Conservation (phyloP, 2,329 filamentous ascomycete species). For the Ophiostoma piceae region DNA sequence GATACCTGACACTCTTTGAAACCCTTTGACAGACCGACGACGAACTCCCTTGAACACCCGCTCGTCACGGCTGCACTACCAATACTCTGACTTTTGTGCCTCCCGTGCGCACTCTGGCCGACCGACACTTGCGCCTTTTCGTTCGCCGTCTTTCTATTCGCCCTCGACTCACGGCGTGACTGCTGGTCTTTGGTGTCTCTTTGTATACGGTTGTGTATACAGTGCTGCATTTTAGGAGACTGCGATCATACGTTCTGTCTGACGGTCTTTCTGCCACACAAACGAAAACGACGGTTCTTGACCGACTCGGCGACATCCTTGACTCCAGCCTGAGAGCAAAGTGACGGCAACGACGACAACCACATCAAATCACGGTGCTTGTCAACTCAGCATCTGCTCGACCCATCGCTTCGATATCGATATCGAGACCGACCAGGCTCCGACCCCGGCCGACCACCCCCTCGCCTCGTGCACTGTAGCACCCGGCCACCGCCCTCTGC, state of each 20-base stretch:
- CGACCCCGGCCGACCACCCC: background rate
- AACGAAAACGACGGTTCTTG: background rate
- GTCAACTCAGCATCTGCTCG: background rate
- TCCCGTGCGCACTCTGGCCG: background rate
- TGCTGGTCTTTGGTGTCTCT: background rate
- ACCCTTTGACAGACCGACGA: background rate
- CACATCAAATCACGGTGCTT: background rate
- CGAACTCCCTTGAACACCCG: background rate
- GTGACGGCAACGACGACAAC: background rate
- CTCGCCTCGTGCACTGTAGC: conserved; percentile 3
- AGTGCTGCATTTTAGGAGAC: background rate
- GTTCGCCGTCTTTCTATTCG: conserved; percentile 1
- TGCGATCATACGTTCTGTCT: background rate
- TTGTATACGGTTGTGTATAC: background rate
- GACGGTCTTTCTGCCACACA: background rate
- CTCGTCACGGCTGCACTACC: background rate
- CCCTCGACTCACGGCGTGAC: background rate
- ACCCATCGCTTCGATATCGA: background rate
- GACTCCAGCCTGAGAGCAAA: background rate
- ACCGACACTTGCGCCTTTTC: conserved; percentile 8
- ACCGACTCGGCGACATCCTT: background rate
- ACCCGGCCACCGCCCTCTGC: background rate
- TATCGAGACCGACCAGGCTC: background rate
- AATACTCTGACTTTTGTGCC: background rate
- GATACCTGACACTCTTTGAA: background rate